Percentiles rank a stretch among this genome's conserved stretches.
These are phyloP conservation scores for Pneumocystis oryctolagi DNA, from an alignment of 1,139 yeast genomes.

Conservation along the genomic window DNA sequence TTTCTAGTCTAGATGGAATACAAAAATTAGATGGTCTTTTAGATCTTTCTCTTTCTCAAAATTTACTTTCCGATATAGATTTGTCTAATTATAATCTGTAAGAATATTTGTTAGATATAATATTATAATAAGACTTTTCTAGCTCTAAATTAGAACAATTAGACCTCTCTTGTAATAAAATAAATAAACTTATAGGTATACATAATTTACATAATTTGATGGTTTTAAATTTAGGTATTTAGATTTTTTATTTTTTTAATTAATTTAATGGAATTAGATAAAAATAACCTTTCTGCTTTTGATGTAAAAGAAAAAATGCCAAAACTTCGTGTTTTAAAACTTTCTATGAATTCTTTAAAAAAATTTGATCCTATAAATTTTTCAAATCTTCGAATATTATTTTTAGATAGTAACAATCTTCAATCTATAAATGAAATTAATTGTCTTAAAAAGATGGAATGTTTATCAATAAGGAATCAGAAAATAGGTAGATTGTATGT, in stretches of 20 bases:
- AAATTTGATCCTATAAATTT: conserved; percentile 13
- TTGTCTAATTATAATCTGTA: conserved; percentile 10
- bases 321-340: conserved; percentile 14
- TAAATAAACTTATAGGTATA: conserved; percentile 19
- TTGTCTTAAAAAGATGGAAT: conserved; percentile 12
- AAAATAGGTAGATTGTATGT: background rate
- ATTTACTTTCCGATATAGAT: conserved; percentile 18
- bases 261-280: conserved; percentile 2
- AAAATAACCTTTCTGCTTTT: conserved; percentile 12
- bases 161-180: conserved; percentile 18
- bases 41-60: conserved; percentile 19
- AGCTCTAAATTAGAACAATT: conserved; percentile 19
- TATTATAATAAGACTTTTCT: background rate
- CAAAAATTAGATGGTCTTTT: conserved; percentile 21
- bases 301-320: conserved; percentile 9
- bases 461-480: conserved; percentile 16
- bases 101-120: background rate
- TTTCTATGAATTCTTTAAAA: conserved; percentile 12
- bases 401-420: conserved; percentile 19
- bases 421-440: conserved; percentile 11
- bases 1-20: conserved; percentile 21
- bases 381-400: conserved; percentile 17
- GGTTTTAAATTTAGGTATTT: conserved; percentile 14
- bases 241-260: background rate
- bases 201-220: conserved; percentile 14